These are phyloP conservation scores for Aegilops speltoides DNA, from an alignment of 176 grass and related monocot genomes.

Conservation along the genomic window DNA sequence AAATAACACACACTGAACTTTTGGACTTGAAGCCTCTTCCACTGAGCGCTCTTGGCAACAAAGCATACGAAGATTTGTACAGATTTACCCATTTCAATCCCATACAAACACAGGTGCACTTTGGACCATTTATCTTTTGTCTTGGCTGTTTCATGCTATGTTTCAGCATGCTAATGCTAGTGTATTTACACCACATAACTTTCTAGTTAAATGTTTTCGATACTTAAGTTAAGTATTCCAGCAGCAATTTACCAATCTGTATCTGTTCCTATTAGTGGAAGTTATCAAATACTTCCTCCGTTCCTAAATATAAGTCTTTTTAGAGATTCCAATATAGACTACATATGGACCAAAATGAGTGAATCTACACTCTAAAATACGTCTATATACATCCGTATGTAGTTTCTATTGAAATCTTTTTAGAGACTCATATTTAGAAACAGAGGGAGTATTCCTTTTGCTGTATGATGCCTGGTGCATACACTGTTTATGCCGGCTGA, in stretches of 20 bases:
- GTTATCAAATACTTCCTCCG: not conserved
- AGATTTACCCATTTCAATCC: conserved; percentile 99
- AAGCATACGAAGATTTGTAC: conserved; percentile 67
- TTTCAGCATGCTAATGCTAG: conserved; percentile 3
- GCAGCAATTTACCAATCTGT: not conserved
- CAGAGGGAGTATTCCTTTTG: not conserved
- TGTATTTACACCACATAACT: conserved; percentile 10
- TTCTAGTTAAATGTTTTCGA: conserved; percentile 11
- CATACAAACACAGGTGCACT: conserved; percentile 86
- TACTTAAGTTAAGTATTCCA: conserved; percentile 8
- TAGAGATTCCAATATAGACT: too few relatives aligned
- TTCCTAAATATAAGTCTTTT: too few relatives aligned
- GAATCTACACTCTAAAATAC: too few relatives aligned
- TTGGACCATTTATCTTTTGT: conserved; percentile 20
- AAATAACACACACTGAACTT: conserved; percentile 95
- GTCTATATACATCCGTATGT: too few relatives aligned
- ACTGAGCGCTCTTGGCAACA: conserved; percentile 72
- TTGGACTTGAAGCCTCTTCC: conserved; percentile 97
- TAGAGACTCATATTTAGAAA: too few relatives aligned
- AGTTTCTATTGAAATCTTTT: too few relatives aligned
- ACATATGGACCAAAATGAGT: too few relatives aligned
- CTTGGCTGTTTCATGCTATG: conserved; percentile 23
- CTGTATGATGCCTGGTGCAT: conserved; percentile 23
- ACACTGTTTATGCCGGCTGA: not conserved
- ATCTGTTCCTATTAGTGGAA: not conserved